Conservation (phyloP, 768 basidiomycete species). For the Rhizopogon vinicolor region DNA sequence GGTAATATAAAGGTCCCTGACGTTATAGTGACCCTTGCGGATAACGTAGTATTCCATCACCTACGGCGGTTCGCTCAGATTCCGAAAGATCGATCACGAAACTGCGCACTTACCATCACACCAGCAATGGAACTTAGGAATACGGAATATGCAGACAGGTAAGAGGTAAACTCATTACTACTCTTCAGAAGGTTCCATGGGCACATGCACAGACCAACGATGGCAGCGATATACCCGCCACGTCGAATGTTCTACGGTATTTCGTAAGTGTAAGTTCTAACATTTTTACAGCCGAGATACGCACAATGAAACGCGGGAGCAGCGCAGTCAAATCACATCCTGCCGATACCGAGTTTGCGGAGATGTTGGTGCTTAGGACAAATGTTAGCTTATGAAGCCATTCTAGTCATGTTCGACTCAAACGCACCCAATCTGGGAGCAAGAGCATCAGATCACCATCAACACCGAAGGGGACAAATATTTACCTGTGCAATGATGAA, state of each 20-base stretch:
- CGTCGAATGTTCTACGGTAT: constrained; percentile 66
- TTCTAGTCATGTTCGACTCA: constrained; percentile 12
- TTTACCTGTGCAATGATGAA: constrained; percentile 75
- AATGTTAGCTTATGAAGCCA: constrained; percentile 2
- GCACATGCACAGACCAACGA: constrained; percentile 70
- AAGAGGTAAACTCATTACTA: constrained; percentile 74
- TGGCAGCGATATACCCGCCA: constrained; percentile 79
- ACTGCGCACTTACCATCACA: constrained; percentile 52
- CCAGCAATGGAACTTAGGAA: constrained; percentile 80
- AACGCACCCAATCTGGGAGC: constrained; percentile 23
- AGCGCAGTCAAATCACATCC: constrained; percentile 81
- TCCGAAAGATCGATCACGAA: not conserved
- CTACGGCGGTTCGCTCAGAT: not conserved
- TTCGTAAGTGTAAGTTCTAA: not conserved
- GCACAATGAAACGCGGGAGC: constrained; percentile 68
- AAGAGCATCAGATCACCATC: constrained; percentile 5
- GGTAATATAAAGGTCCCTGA: no score
- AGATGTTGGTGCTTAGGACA: constrained; percentile 61
- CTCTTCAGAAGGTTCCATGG: constrained; percentile 75
- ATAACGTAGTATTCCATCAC: no score
- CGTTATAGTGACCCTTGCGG: no score
- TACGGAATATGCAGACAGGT: constrained; percentile 78
- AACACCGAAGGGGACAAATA: not conserved
- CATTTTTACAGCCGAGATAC: constrained; percentile 14
- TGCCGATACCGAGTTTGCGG: constrained; percentile 79